Evolutionary conservation across 2,329 filamentous ascomycete genomes (phyloP), one percentile per base, ranked within the genome.

Genomic region (Pseudocercospora pini-densiflorae): DNA sequence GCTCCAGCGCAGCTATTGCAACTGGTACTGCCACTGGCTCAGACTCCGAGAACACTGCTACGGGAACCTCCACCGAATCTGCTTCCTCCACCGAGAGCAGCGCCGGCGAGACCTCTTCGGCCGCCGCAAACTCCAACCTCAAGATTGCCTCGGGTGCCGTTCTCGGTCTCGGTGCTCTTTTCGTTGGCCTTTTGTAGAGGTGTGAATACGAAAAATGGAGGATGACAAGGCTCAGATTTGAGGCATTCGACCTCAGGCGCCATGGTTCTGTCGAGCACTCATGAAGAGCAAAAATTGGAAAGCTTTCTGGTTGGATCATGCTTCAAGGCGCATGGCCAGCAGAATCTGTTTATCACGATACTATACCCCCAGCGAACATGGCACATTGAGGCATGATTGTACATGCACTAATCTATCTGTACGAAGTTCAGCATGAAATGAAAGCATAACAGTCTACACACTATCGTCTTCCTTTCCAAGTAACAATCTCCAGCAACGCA

Each of bases 111-210:
- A 65, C 64, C 27, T 71, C 68, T 31, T 70, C 70, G 40, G 72
- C 67, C 27, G 73, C 73, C 4, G 73, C 74, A 16, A 74, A 69
- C 43, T 66, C 68, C 40, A 70, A 71, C 66, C 63, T 77, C 47
- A 74, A 77, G 69, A 60, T 74, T 45, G 78, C 74, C 16, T 76
- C 74, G 40, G 76, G 72, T 43, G 77, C 75, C 57, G 70, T 79
- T 21, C 60, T 79, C 19, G 77, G 76, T 64, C 76, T 79, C 47
- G 77, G 77, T 62, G 78, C 75, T n/a, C 70, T 79, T 67, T 71
- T 78, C 65, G 77, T 75, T 63, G 75, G 75, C 58, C 75, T 79
- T 62, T 68, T 79, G 75, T 79, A 78, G 71, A 65, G 45, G 64
- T 49, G n/a, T 59, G 36, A n/a, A n/a, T n/a, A n/a, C n/a, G 16